phyloP scores from a whole-genome alignment of 306 rosid species.

The Betula pendula region DNA sequence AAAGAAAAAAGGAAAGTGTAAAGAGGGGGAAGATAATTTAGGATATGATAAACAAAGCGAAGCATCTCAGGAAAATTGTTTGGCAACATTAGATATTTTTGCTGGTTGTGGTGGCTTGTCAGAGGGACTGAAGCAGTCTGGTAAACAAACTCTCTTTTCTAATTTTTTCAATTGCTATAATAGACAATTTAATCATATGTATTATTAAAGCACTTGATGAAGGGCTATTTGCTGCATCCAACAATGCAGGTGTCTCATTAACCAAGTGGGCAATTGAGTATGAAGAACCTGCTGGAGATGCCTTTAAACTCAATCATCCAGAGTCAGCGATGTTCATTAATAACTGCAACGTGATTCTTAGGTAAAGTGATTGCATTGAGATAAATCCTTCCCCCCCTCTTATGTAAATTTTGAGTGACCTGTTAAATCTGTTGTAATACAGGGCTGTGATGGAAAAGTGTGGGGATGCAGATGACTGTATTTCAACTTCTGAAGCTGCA shows the following conservation, averaged over 20 bases:
- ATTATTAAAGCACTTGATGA: constrained; percentile 3
- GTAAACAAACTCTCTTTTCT: constrained; percentile 29
- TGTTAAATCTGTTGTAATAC: constrained; percentile 31
- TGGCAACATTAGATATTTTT: constrained; percentile 88
- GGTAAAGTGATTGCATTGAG: constrained; percentile 38
- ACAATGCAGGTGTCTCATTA: constrained; percentile 58
- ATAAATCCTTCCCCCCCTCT: background rate
- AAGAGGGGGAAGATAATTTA: constrained; percentile 62
- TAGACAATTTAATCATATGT: background rate
- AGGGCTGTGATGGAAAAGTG: constrained; percentile 92
- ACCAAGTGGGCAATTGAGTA: constrained; percentile 99
- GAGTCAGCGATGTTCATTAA: constrained; percentile 74
- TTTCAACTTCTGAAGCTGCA: constrained; percentile 79
- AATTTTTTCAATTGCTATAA: background rate
- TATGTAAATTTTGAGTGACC: constrained; percentile 16
- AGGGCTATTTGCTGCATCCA: constrained; percentile 14
- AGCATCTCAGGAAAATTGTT: constrained; percentile 38
- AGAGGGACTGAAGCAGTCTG: constrained; percentile 77
- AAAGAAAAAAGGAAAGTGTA: constrained; percentile 89
- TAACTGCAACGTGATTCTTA: constrained; percentile 90
- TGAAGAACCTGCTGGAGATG: constrained; percentile 96
- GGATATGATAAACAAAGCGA: constrained; percentile 44
- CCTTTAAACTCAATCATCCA: constrained; percentile 79
- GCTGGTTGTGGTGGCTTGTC: constrained; percentile 99
- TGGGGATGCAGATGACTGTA: constrained; percentile 87